phyloP scores from a whole-genome alignment of 208 protist species.

The Wallacemonas sp. region DNA sequence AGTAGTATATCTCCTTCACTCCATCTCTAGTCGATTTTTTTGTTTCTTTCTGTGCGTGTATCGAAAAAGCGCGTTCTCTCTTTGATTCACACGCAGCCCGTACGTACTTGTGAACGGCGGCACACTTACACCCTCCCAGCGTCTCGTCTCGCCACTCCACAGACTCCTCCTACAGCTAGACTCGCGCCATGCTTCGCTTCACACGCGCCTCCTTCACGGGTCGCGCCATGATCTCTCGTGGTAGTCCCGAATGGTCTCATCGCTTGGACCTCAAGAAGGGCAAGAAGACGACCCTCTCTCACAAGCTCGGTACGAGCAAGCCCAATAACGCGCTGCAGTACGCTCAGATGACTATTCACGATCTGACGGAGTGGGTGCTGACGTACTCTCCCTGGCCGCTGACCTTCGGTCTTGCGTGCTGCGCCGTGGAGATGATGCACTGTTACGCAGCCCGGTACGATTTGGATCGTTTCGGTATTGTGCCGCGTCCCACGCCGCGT shows the following conservation, averaged over 20 bases:
- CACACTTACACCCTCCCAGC: too few relatives aligned
- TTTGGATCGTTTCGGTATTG: constrained; percentile 97
- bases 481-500: constrained; percentile 94
- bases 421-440: constrained; percentile 98
- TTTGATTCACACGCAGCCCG: too few relatives aligned
- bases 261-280: constrained; percentile 89
- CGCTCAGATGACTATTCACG: constrained; percentile 90
- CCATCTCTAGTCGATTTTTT: too few relatives aligned
- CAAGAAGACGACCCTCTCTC: constrained; percentile 85
- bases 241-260: constrained; percentile 90
- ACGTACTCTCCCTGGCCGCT: constrained; percentile 97
- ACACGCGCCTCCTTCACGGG: constrained; percentile 63
- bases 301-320: constrained; percentile 91
- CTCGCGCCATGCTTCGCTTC: constrained; percentile 58
- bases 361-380: constrained; percentile 90
- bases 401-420: constrained; percentile 98
- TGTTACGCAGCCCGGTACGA: constrained; percentile 96
- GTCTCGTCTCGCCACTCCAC: too few relatives aligned
- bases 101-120: too few relatives aligned
- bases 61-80: too few relatives aligned
- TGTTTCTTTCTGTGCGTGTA: too few relatives aligned
- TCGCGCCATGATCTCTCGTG: constrained; percentile 90
- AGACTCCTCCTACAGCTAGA: not conserved
- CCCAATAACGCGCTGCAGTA: constrained; percentile 92
- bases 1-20: too few relatives aligned